A percentile compares a stretch with the other conserved stretches of the same genome.
These are phyloP conservation scores for Lichtheimia ornata DNA, from an alignment of 371 early-diverging fungal species.

Conservation along the genomic window DNA sequence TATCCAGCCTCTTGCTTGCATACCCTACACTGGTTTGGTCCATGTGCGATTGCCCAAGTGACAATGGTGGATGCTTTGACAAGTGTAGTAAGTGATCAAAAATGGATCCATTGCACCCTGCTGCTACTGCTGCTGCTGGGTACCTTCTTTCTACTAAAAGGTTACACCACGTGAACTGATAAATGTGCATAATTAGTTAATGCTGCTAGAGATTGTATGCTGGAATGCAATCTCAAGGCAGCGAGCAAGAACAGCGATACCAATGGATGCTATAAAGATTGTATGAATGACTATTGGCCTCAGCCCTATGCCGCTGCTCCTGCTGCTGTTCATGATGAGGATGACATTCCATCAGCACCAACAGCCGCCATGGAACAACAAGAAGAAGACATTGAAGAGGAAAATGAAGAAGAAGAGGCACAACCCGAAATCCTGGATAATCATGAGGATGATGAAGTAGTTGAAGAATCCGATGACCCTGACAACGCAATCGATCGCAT, in stretches of 20 bases:
- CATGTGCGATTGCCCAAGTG: slow-evolving; percentile 1
- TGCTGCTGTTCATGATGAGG: neutral
- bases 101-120: neutral
- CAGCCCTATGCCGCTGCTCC: neutral
- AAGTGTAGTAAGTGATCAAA: slow-evolving; percentile 8
- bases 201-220: slow-evolving; percentile 5
- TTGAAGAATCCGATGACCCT: no score
- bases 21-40: no score
- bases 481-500: neutral
- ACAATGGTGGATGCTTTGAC: slow-evolving; percentile 3
- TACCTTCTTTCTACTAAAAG: neutral
- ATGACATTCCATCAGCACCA: neutral
- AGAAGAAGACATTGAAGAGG: neutral
- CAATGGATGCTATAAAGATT: neutral
- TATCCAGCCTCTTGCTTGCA: no score
- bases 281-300: slow-evolving; percentile 4
- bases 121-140: neutral
- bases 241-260: neutral
- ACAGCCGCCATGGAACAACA: neutral
- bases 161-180: neutral
- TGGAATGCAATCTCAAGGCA: neutral
- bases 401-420: neutral
- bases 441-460: neutral
- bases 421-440: neutral
- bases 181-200: neutral